phyloP scores from a whole-genome alignment of 805 yeast genomes.

The Barnettozyma populi region DNA sequence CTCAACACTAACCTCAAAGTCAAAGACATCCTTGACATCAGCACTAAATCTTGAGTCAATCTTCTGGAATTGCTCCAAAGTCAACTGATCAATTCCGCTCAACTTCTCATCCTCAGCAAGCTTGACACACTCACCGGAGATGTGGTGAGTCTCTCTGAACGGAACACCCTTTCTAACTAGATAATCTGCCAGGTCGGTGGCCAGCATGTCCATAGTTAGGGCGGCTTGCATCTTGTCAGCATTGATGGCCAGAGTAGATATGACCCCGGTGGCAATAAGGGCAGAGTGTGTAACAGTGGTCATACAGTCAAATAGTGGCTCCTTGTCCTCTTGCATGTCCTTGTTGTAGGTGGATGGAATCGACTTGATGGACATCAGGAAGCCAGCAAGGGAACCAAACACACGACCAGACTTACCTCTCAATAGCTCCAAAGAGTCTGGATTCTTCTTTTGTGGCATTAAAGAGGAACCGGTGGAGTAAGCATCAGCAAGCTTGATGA shows the following conservation, averaged over 20 bases:
- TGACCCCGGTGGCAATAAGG: slow-evolving; percentile 91
- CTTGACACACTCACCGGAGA: slow-evolving; percentile 96
- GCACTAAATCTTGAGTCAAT: slow-evolving; percentile 77
- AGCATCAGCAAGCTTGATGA: slow-evolving; percentile 90
- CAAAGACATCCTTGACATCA: slow-evolving; percentile 81
- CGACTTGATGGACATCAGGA: slow-evolving; percentile 94
- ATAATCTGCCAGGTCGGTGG: slow-evolving; percentile 97
- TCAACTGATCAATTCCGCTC: slow-evolving; percentile 81
- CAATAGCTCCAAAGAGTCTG: slow-evolving; percentile 90
- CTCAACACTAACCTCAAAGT: slow-evolving; percentile 92
- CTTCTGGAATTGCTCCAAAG: slow-evolving; percentile 67
- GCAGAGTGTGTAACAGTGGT: slow-evolving; percentile 91
- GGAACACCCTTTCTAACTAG: slow-evolving; percentile 97
- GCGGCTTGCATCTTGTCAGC: slow-evolving; percentile 77
- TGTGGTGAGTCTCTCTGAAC: slow-evolving; percentile 98
- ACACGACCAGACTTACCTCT: slow-evolving; percentile 98
- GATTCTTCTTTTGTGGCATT: slow-evolving; percentile 99
- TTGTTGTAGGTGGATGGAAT: slow-evolving; percentile 97
- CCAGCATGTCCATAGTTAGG: slow-evolving; percentile 97
- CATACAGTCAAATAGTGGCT: slow-evolving; percentile 91
- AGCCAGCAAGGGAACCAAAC: slow-evolving; percentile 91
- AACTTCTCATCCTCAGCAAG: slow-evolving; percentile 73
- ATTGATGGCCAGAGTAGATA: slow-evolving; percentile 76
- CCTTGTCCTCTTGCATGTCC: slow-evolving; percentile 99
- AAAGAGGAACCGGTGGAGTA: slow-evolving; percentile 97